Evolutionary conservation across 306 rosid genomes (phyloP).

Genomic region (Macrotyloma uniflorum): DNA sequence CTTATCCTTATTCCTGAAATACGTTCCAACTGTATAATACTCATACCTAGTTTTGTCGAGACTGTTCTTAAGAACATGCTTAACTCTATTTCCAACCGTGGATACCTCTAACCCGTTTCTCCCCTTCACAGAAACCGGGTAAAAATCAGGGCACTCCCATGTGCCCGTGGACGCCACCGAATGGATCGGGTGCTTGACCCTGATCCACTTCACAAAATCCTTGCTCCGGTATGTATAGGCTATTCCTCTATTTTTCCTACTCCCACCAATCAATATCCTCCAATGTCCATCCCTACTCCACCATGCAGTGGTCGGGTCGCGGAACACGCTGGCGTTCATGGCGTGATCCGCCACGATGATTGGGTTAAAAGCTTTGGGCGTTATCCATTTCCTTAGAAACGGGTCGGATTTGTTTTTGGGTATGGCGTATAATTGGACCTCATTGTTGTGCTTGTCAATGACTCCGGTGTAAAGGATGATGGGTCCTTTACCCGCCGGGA

Average conservation of each 20-base stretch:
- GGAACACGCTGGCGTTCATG: slow-evolving; percentile 58
- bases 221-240: slow-evolving; percentile 66
- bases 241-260: slow-evolving; percentile 49
- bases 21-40: slow-evolving; percentile 71
- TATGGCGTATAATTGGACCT: slow-evolving; percentile 74
- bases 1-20: slow-evolving; percentile 41
- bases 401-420: slow-evolving; percentile 72
- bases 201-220: slow-evolving; percentile 63
- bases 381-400: slow-evolving; percentile 60
- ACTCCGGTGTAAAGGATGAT: slow-evolving; percentile 74
- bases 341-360: slow-evolving; percentile 24
- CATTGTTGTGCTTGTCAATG: slow-evolving; percentile 45
- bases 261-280: slow-evolving; percentile 71
- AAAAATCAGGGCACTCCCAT: slow-evolving; percentile 95
- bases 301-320: slow-evolving; percentile 90
- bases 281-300: slow-evolving; percentile 57
- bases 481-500: slow-evolving; percentile 73
- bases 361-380: slow-evolving; percentile 68
- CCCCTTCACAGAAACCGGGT: slow-evolving; percentile 54
- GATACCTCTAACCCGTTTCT: slow-evolving; percentile 63
- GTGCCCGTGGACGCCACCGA: slow-evolving; percentile 59
- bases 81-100: slow-evolving; percentile 34
- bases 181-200: slow-evolving; percentile 74
- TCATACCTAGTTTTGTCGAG: slow-evolving; percentile 83
- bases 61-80: slow-evolving; percentile 73